Evolutionary conservation across 2,329 filamentous ascomycete genomes (phyloP).

Genomic region (Trichoderma hamatum): DNA sequence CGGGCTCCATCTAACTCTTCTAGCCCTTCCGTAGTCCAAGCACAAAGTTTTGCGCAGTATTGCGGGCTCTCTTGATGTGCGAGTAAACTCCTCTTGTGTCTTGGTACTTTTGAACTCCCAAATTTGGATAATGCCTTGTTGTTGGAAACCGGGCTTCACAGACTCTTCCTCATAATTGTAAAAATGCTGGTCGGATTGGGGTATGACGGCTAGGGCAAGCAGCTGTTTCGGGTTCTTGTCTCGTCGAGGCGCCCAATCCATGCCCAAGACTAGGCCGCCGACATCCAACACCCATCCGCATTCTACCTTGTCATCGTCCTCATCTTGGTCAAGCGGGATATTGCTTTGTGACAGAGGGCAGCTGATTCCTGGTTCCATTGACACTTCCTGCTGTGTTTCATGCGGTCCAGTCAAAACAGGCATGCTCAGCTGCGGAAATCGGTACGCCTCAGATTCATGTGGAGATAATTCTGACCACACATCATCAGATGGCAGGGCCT

Average conservation of each 20-base stretch:
- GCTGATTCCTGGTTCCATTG: conserved; percentile 36
- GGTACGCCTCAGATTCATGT: conserved; percentile 38
- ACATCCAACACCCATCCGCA: conserved; percentile 59
- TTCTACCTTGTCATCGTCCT: conserved; percentile 32
- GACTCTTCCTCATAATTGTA: conserved; percentile 45
- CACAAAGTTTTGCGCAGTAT: conserved; percentile 50
- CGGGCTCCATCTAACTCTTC: conserved; percentile 58
- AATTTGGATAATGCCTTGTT: conserved; percentile 55
- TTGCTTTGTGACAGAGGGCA: conserved; percentile 37
- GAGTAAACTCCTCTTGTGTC: conserved; percentile 37
- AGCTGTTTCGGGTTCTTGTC: conserved; percentile 47
- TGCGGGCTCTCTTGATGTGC: conserved; percentile 43
- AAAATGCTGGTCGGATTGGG: conserved; percentile 53
- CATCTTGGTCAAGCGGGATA: conserved; percentile 37
- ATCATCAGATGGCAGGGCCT: conserved; percentile 26
- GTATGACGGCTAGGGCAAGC: conserved; percentile 55
- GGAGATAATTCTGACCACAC: conserved; percentile 31
- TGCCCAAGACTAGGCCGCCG: conserved; percentile 55
- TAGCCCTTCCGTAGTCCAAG: conserved; percentile 54
- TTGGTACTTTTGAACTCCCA: conserved; percentile 50
- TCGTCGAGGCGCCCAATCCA: conserved; percentile 55
- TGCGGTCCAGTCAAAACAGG: conserved; percentile 42
- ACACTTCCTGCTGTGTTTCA: conserved; percentile 37
- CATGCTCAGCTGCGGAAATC: conserved; percentile 35
- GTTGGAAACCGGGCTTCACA: conserved; percentile 43